Evolutionary conservation across 345 rosid species (phyloP), one percentile per base, ranked within the genome.

Genomic region (Carallia brachiata): DNA sequence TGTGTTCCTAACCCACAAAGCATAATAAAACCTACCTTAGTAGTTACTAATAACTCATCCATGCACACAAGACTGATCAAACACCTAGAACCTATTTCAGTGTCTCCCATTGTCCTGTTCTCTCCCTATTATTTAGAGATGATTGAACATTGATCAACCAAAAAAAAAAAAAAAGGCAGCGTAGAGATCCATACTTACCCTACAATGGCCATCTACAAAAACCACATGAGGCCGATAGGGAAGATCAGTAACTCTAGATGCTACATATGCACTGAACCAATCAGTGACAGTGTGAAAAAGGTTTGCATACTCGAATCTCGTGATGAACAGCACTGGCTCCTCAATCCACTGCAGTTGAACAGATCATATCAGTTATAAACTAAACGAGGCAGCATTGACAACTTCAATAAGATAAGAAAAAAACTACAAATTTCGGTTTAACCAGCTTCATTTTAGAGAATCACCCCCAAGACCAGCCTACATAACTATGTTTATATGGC

Each of bases 241-340:
- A 83, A 94, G 82, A 67, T 87, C 93, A 3, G 96, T 88, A 61
- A 94, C 90, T 82, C 91, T 84, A 3, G 98, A 90, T 63, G 97
- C 84, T 63, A 87, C 90, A 63, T 94, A 94, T 0, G 97, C 90
- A 44, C 91, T 88, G 79, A 88, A 94, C 98, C 96, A 94, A 87
- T 91, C 98, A 0, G 98, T 94, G 28, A 88, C 74, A 0, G 97
- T 94, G 77, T 94, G 98, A 76, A 88, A 94, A 62, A 94, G 79
- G 74, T 94, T 94, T 19, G 98, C 98, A 72, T 94, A 91, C 88
- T 94, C 97, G 57, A 80, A 90, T 39, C 96, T 79, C 9, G 88
- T 91, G 57, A 90, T 74, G 39, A 91, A 81, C 61, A 91, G 82
- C 0, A 91, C 85, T 39, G 98, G 97, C 78, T 90, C 96, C 84